phyloP scores from a whole-genome alignment of 768 basidiomycete species.

The Pleurotus ostreatus region DNA sequence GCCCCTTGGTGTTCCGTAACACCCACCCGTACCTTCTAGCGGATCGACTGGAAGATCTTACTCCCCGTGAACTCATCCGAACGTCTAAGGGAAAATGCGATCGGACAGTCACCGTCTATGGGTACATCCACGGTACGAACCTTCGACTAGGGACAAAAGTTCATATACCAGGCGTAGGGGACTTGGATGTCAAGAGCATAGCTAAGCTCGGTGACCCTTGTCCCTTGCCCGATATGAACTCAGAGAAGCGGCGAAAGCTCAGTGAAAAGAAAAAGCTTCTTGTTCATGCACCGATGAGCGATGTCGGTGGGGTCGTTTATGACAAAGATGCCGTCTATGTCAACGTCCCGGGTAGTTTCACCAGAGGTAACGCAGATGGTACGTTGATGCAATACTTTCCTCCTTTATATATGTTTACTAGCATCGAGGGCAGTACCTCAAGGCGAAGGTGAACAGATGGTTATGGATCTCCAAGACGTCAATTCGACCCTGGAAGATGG shows the following conservation, averaged over 20 bases:
- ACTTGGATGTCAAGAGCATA: constrained; percentile 73
- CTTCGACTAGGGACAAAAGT: constrained; percentile 72
- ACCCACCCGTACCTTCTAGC: constrained; percentile 91
- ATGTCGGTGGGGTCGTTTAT: constrained; percentile 93
- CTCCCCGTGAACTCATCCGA: constrained; percentile 79
- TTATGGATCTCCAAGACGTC: constrained; percentile 92
- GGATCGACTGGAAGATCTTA: constrained; percentile 93
- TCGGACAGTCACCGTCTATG: constrained; percentile 90
- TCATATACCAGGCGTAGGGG: constrained; percentile 94
- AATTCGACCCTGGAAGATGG: constrained; percentile 77
- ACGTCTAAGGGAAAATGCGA: constrained; percentile 84
- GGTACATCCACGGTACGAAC: constrained; percentile 91
- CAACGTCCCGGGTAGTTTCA: constrained; percentile 94
- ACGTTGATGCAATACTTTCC: constrained; percentile 15
- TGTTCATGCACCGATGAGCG: constrained; percentile 98
- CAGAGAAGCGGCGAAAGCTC: constrained; percentile 87
- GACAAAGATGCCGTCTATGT: constrained; percentile 99
- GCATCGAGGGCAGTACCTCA: constrained; percentile 48
- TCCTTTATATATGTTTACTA: too few species aligned
- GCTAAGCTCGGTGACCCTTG: constrained; percentile 88
- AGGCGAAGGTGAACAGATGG: constrained; percentile 97
- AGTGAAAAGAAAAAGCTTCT: constrained; percentile 93
- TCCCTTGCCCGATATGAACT: constrained; percentile 86
- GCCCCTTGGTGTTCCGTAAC: constrained; percentile 94
- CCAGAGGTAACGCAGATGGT: constrained; percentile 69